Percentiles rank a stretch among this genome's conserved stretches.
Conservation (phyloP, 2,329 filamentous ascomycete genomes). For the Pseudopithomyces chartarum region DNA sequence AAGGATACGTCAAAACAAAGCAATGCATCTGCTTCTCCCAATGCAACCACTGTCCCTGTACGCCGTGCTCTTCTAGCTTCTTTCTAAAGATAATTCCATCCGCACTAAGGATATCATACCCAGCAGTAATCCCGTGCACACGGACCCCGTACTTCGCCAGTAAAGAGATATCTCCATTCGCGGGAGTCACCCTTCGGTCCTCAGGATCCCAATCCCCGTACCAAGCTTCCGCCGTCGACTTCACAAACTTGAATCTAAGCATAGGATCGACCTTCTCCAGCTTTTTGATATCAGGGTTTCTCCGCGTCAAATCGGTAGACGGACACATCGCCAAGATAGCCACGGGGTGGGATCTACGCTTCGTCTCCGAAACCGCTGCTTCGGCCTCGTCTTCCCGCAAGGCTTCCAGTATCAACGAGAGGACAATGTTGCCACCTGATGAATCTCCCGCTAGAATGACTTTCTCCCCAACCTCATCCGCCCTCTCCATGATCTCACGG, state of each 20-base stretch:
- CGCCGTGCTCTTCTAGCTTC: conserved; percentile 47
- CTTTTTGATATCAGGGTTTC: conserved; percentile 51
- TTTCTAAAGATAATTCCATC: conserved; percentile 58
- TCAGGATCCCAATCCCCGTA: conserved; percentile 45
- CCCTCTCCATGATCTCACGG: conserved; percentile 46
- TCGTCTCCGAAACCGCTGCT: conserved; percentile 1
- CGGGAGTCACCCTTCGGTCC: conserved; percentile 56
- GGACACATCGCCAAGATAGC: conserved; percentile 55
- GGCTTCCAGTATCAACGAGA: conserved; percentile 48
- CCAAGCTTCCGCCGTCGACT: conserved; percentile 51
- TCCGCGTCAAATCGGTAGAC: conserved; percentile 54
- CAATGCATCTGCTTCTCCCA: conserved; percentile 68
- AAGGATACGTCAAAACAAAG: conserved; percentile 58
- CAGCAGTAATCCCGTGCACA: conserved; percentile 59
- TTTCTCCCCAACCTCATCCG: conserved; percentile 45
- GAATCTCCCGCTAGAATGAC: conserved; percentile 61
- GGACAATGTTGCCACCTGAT: conserved; percentile 59
- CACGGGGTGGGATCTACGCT: conserved; percentile 30
- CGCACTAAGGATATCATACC: conserved; percentile 59
- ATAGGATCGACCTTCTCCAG: conserved; percentile 53
- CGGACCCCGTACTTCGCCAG: conserved; percentile 47
- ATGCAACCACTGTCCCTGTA: conserved; percentile 61
- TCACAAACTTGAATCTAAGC: conserved; percentile 50
- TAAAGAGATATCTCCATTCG: conserved; percentile 52
- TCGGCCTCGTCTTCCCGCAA: conserved; percentile 37